Conservation (phyloP, 139 green algal genomes). For the Microglena sp. region DNA sequence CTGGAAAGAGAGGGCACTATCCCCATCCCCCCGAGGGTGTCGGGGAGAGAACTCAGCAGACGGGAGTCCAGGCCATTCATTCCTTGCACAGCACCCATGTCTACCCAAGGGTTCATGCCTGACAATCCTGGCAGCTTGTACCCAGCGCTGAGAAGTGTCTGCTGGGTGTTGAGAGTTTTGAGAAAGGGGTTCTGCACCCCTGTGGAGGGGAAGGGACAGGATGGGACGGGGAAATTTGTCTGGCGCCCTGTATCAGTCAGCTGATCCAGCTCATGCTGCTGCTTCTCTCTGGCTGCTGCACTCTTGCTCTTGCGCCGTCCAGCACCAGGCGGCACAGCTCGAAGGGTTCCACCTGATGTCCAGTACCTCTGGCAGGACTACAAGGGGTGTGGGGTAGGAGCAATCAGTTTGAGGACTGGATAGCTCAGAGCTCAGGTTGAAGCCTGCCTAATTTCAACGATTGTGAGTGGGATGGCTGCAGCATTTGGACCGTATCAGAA, state of each 20-base stretch:
- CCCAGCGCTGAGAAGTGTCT: neutral
- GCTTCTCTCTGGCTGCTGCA: neutral
- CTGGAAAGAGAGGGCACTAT: no score
- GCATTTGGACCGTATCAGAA: no score
- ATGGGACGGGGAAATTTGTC: neutral
- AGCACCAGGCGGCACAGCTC: constrained; percentile 78
- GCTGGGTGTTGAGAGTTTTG: no score
- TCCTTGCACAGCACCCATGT: no score
- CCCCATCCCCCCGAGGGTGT: no score
- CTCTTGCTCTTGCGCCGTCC: constrained; percentile 72
- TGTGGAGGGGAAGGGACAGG: neutral
- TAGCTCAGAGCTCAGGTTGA: neutral
- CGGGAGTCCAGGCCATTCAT: no score
- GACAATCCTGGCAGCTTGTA: neutral
- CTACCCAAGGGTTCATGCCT: neutral
- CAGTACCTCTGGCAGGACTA: constrained; percentile 84
- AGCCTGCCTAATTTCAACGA: neutral
- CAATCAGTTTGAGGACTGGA: neutral
- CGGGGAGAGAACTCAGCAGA: no score
- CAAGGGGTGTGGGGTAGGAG: no score
- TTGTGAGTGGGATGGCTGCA: no score
- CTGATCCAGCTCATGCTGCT: constrained; percentile 3
- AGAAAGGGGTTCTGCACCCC: no score
- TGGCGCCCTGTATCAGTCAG: neutral
- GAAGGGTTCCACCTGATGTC: constrained; percentile 81